Percentiles rank a stretch among this genome's conserved stretches.
These are phyloP conservation scores for Aspergillus wentii DNA, from an alignment of 495 filamentous ascomycete species.

Conservation along the genomic window DNA sequence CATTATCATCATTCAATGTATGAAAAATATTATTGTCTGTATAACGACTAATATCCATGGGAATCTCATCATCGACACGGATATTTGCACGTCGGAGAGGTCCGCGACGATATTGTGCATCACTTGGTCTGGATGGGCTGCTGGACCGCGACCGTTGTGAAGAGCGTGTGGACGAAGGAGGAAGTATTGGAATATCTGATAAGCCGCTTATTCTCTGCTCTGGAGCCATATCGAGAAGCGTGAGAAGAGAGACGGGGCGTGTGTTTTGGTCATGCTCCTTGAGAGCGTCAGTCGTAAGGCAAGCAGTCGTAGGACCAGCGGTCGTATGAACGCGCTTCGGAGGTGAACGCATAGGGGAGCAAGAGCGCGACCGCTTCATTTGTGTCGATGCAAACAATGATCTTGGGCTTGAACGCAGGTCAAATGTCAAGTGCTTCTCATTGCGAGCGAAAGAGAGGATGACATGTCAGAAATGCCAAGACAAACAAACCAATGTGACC, in stretches of 20 bases:
- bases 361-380: conserved; percentile 7
- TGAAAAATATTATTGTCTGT: background rate
- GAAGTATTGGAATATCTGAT: background rate
- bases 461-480: no score
- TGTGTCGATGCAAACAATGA: background rate
- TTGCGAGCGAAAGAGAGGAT: no score
- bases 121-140: conserved; percentile 3
- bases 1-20: background rate
- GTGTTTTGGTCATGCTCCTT: conserved; percentile 2
- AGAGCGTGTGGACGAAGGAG: conserved; percentile 6
- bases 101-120: conserved; percentile 7
- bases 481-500: no score
- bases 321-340: background rate
- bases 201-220: background rate
- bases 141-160: conserved; percentile 8
- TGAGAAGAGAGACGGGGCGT: background rate
- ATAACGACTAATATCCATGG: conserved; percentile 1
- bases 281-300: conserved; percentile 5
- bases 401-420: background rate
- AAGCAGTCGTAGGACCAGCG: background rate
- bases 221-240: background rate
- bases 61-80: conserved; percentile 3
- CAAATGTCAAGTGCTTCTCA: no score
- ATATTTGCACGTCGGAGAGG: conserved; percentile 8
- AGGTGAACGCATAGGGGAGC: conserved; percentile 6